Conservation (phyloP, 352 stramenopile species). For the Globisporangium recalcitrans region DNA sequence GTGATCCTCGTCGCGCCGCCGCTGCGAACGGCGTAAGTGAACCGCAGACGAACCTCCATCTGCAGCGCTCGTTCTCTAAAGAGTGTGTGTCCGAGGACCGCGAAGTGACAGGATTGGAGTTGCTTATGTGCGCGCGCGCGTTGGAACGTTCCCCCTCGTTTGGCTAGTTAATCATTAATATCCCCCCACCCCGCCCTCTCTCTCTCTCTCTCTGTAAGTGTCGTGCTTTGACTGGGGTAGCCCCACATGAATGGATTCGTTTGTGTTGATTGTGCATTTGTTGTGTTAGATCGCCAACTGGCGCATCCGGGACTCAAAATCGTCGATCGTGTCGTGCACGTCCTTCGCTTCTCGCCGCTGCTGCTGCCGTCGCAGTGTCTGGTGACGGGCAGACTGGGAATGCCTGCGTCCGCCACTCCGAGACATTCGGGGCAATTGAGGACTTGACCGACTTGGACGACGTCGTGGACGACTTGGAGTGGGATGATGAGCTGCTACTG, state of each 20-base stretch:
- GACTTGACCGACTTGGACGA: slow-evolving; percentile 19
- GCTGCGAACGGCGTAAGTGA: slow-evolving; percentile 83
- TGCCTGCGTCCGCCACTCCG: slow-evolving; percentile 36
- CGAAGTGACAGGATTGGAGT: neutral
- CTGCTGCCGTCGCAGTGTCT: slow-evolving; percentile 13
- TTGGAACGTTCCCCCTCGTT: neutral
- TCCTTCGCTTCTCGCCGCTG: slow-evolving; percentile 20
- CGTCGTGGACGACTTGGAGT: slow-evolving; percentile 12
- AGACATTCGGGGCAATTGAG: slow-evolving; percentile 31
- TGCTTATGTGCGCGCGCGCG: neutral
- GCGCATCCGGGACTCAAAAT: slow-evolving; percentile 36
- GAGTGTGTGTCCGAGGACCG: neutral
- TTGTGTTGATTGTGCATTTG: neutral
- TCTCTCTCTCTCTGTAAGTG: neutral
- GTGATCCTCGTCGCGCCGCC: slow-evolving; percentile 97
- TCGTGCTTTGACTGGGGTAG: neutral
- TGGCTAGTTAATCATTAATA: slow-evolving; percentile 14
- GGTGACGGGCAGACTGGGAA: slow-evolving; percentile 12
- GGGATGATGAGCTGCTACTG: neutral
- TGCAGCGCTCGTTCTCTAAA: neutral
- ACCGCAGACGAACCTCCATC: neutral
- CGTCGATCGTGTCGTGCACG: slow-evolving; percentile 30
- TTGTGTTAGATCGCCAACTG: slow-evolving; percentile 12
- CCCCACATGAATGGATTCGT: neutral
- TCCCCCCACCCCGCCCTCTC: too few relatives aligned